phyloP scores from a whole-genome alignment of 805 yeast species.

The Candida easanensis region DNA sequence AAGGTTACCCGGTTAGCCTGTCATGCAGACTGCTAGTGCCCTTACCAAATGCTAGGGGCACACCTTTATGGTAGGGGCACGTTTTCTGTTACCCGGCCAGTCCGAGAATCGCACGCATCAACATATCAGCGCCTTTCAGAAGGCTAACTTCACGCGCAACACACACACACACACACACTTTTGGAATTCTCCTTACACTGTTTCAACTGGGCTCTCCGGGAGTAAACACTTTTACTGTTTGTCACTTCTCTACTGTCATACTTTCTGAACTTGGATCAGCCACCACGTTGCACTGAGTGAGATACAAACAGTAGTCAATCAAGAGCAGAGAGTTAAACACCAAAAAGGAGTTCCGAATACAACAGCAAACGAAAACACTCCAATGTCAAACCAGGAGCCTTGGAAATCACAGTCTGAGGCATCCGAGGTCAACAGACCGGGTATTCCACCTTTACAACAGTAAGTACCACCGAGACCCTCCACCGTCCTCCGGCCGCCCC shows the following conservation, averaged over 20 bases:
- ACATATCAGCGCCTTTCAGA: background rate
- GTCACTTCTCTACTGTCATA: too few species aligned
- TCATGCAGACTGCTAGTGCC: too few species aligned
- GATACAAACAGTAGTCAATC: too few species aligned
- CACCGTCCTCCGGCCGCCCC: background rate
- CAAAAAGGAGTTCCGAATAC: background rate
- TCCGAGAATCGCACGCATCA: background rate
- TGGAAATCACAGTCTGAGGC: conserved; percentile 27
- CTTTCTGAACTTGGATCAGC: too few species aligned
- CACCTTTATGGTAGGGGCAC: background rate
- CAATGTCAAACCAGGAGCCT: conserved; percentile 24
- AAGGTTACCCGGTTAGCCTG: background rate
- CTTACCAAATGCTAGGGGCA: too few species aligned
- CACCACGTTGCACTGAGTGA: too few species aligned
- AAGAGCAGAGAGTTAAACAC: conserved; percentile 1
- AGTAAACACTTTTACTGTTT: too few species aligned
- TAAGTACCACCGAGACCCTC: too few species aligned
- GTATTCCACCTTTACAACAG: conserved; percentile 29
- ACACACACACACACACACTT: background rate
- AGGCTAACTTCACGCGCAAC: background rate
- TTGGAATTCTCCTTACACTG: background rate
- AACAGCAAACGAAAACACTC: background rate
- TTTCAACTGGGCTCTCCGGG: too few species aligned
- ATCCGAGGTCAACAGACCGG: conserved; percentile 25
- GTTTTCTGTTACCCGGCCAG: background rate